Percentiles rank a stretch among this genome's conserved stretches.
phyloP scores from a whole-genome alignment of 202 grass and related monocot species.

The Alloteropsis angusta region DNA sequence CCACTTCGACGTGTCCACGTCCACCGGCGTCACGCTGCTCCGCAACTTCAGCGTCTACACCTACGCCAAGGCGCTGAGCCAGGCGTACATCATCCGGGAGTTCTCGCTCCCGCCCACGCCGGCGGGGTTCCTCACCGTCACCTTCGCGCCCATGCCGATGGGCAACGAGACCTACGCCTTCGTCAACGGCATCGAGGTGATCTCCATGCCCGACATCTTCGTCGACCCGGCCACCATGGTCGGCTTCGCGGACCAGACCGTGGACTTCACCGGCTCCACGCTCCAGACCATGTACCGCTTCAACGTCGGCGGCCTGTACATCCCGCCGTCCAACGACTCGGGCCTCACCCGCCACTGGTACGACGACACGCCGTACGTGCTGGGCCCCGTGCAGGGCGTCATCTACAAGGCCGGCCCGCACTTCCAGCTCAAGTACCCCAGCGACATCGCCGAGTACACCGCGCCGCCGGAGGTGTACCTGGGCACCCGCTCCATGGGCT shows the following conservation, averaged over 20 bases:
- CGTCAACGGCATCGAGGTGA: conserved; percentile 75
- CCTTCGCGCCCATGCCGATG: conserved; percentile 47
- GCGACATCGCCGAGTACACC: conserved; percentile 34
- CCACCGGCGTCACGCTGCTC: conserved; percentile 55
- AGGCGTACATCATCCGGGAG: conserved; percentile 60
- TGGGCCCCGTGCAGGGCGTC: conserved; percentile 41
- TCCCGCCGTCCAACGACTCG: conserved; percentile 64
- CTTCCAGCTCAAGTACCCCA: conserved; percentile 42
- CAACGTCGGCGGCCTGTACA: conserved; percentile 64
- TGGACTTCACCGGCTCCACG: conserved; percentile 29
- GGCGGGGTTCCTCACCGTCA: conserved; percentile 44
- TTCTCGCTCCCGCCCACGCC: conserved; percentile 49
- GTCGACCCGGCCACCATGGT: conserved; percentile 41
- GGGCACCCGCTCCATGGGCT: conserved; percentile 67
- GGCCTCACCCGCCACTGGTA: conserved; percentile 61
- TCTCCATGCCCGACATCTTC: conserved; percentile 82
- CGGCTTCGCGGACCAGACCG: conserved; percentile 58
- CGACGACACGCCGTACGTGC: conserved; percentile 77
- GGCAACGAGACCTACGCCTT: conserved; percentile 67
- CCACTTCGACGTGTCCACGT: conserved; percentile 59
- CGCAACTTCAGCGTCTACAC: conserved; percentile 73
- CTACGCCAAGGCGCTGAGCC: conserved; percentile 60
- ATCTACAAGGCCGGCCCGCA: conserved; percentile 32
- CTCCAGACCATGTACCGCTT: conserved; percentile 80
- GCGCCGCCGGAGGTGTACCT: conserved; percentile 62